Evolutionary conservation across 2,329 filamentous ascomycete species (phyloP), one percentile per base, ranked within the genome.

Genomic region (Verticillium longisporum): DNA sequence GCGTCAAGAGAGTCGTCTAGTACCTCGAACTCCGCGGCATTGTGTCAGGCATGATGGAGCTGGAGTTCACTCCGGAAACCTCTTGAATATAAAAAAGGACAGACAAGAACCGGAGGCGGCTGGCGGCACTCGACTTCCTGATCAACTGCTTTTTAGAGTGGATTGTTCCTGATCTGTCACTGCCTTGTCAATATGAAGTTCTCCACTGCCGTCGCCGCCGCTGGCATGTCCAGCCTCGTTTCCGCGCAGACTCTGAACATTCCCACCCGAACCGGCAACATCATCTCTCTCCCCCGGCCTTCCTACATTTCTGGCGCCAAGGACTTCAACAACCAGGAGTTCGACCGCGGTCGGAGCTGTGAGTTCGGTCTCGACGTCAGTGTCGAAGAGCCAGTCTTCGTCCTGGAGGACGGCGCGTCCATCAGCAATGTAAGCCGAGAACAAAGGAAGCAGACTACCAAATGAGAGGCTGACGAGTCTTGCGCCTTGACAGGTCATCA

Each of bases 331-430:
- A 67, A 67, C 62, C 62, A 62, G 37, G 66, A 67, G 60, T 67
- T 62, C 37, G 66, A 67, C 61, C 65, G 66, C 6, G 66, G 66
- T 33, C 61, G 60, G 14, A 2, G 57, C n/a, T 67, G 65, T 53
- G 59, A 65, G 57, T 62, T 56, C 9, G 65, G 65, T 10, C 64
- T 50, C 32, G 65, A 66, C 57, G 64, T 61, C 2, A 64, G 65
- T 64, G 68, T 18, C 36, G 5, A 13, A 4, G 18, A n/a, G 60
- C 78, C 81, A 56, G 80, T 84, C 68, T 84, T 84, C 75, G 73
- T 80, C 63, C 72, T 84, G 58, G 73, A 78, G 68, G 72, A 77
- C 57, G 81, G 81, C 34, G 82, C 76, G 31, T 80, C 75, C 26
- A 71, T 83, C 34, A 77, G 75, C 64, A 21, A 21, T 21, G 80